A percentile compares a stretch with the other conserved stretches of the same genome.
These are phyloP conservation scores for Davidsoniella eucalypti DNA, from an alignment of 2,329 filamentous ascomycete genomes.

Conservation along the genomic window DNA sequence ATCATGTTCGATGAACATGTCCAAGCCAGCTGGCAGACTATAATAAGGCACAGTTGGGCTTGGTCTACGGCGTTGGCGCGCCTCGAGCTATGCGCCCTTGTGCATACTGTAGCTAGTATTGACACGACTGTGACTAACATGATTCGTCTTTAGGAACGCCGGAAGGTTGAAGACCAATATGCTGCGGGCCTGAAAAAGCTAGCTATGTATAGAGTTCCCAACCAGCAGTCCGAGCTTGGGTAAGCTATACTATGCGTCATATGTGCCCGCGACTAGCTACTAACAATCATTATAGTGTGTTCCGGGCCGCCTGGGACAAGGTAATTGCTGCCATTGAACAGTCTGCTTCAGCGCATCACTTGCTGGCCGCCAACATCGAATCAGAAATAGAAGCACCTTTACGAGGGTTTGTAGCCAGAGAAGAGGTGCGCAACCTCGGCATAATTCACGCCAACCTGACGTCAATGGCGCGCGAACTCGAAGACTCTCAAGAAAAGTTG, in stretches of 20 bases:
- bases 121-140: no score
- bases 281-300: constrained; percentile 43
- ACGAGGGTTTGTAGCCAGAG: constrained; percentile 54
- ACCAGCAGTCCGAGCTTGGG: constrained; percentile 71
- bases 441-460: constrained; percentile 68
- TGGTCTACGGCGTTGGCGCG: not conserved
- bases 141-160: constrained; percentile 54
- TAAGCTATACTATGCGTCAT: constrained; percentile 31
- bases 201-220: constrained; percentile 54
- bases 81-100: not conserved
- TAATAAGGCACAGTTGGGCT: no score
- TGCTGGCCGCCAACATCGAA: constrained; percentile 67
- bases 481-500: constrained; percentile 67
- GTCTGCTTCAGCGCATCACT: constrained; percentile 68
- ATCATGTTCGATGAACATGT: not conserved
- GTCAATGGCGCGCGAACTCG: constrained; percentile 69
- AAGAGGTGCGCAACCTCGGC: constrained; percentile 66
- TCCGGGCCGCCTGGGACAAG: constrained; percentile 78
- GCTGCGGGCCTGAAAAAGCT: constrained; percentile 68
- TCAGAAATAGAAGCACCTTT: constrained; percentile 75
- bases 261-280: not conserved
- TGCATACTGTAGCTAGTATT: no score
- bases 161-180: constrained; percentile 82
- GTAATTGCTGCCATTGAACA: constrained; percentile 65
- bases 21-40: no score